These are phyloP conservation scores for Triticum urartu DNA, from an alignment of 176 grass and related monocot species.

Conservation along the genomic window DNA sequence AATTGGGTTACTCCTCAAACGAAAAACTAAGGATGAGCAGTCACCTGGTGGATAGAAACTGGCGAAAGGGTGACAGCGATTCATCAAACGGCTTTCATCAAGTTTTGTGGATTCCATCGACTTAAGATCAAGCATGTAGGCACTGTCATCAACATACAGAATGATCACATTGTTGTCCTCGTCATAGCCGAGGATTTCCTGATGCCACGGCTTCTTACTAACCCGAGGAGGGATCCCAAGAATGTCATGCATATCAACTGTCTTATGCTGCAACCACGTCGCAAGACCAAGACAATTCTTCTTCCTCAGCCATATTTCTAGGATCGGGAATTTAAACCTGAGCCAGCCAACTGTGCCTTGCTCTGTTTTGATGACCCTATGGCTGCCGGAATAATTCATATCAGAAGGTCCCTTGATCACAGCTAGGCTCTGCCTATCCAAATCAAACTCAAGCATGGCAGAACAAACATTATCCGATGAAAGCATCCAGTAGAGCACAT, in stretches of 20 bases:
- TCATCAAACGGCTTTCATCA: neutral
- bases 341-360: neutral
- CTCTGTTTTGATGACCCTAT: no score
- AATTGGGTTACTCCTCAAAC: neutral
- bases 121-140: neutral
- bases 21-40: neutral
- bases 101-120: neutral
- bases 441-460: slow-evolving; percentile 1
- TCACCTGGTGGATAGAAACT: neutral
- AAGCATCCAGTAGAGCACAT: no score
- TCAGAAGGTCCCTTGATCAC: neutral
- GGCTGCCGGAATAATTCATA: neutral
- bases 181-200: neutral
- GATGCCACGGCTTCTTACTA: rapidly evolving
- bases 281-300: no score
- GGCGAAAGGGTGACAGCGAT: neutral
- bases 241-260: neutral
- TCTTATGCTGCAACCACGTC: neutral
- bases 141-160: neutral
- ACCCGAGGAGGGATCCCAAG: neutral
- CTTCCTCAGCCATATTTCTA: neutral
- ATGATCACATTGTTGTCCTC: neutral
- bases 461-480: no score
- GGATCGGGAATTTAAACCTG: neutral
- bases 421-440: neutral